Evolutionary conservation across 768 basidiomycete genomes (phyloP).

Genomic region (Lentinula raphanica): DNA sequence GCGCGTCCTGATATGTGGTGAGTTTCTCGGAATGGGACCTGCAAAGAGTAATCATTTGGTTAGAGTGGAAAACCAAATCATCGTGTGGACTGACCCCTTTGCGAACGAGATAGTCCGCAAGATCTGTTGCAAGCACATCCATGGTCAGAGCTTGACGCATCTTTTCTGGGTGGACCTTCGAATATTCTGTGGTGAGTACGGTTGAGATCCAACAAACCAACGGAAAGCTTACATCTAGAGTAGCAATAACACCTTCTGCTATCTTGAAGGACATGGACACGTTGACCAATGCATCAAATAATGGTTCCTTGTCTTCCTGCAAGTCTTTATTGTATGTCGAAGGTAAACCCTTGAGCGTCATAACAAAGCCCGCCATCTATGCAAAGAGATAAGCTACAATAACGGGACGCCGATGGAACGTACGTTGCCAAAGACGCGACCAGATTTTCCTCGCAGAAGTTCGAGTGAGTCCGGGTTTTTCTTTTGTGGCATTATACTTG

Average conservation of each 20-base stretch:
- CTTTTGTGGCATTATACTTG: conserved; percentile 99
- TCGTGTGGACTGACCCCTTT: conserved; percentile 71
- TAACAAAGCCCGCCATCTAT: conserved; percentile 95
- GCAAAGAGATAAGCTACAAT: background rate
- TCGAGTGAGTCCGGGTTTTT: conserved; percentile 98
- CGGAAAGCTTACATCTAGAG: conserved; percentile 62
- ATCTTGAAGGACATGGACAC: conserved; percentile 85
- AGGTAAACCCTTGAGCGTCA: conserved; percentile 95
- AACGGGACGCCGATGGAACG: conserved; percentile 13
- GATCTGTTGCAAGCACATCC: conserved; percentile 98
- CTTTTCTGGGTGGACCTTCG: conserved; percentile 80
- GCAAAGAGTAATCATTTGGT: background rate
- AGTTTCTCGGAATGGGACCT: conserved; percentile 98
- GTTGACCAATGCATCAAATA: conserved; percentile 92
- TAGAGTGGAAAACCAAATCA: background rate
- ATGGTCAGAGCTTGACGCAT: conserved; percentile 90
- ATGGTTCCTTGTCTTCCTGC: conserved; percentile 96
- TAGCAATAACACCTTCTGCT: conserved; percentile 90
- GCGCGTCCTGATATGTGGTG: conserved; percentile 97
- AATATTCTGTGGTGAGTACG: background rate
- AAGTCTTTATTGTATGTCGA: conserved; percentile 99
- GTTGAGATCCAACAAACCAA: background rate
- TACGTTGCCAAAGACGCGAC: conserved; percentile 90
- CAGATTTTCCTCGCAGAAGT: conserved; percentile 90
- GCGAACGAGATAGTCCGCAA: conserved; percentile 97